These are phyloP conservation scores for Echria macrotheca DNA, from an alignment of 495 filamentous ascomycete species.

Conservation along the genomic window DNA sequence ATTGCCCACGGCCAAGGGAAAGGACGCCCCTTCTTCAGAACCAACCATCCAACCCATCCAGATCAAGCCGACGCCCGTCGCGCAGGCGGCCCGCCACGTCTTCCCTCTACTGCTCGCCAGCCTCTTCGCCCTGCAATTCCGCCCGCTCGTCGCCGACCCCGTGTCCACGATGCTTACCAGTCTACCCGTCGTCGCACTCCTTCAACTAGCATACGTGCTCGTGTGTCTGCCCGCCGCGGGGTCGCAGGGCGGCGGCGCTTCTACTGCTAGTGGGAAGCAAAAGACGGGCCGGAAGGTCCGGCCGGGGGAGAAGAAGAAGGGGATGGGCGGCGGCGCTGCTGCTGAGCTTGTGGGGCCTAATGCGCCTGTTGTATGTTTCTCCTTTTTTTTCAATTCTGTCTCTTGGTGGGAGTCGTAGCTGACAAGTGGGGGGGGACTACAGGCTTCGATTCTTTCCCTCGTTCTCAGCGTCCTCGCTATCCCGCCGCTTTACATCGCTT, in stretches of 20 bases:
- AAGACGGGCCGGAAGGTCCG: slow-evolving; percentile 26
- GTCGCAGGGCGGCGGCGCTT: too few relatives aligned
- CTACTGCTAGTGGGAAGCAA: too few relatives aligned
- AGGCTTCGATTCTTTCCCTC: slow-evolving; percentile 60
- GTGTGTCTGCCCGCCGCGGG: slow-evolving; percentile 68
- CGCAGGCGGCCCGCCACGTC: slow-evolving; percentile 26
- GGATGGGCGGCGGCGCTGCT: slow-evolving; percentile 14
- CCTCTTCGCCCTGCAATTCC: slow-evolving; percentile 57
- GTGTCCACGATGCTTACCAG: slow-evolving; percentile 55
- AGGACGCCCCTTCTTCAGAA: neutral
- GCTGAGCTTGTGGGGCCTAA: slow-evolving; percentile 13
- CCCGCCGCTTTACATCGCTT: slow-evolving; percentile 54
- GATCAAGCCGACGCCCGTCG: slow-evolving; percentile 24
- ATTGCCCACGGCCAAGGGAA: slow-evolving; percentile 2
- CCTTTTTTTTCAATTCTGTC: too few relatives aligned
- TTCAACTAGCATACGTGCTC: slow-evolving; percentile 65
- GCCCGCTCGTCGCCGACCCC: slow-evolving; percentile 63
- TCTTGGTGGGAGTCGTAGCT: too few relatives aligned
- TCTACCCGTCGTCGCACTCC: slow-evolving; percentile 54
- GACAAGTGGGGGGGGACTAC: too few relatives aligned
- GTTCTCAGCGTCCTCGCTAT: slow-evolving; percentile 53
- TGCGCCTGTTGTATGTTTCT: slow-evolving; percentile 30
- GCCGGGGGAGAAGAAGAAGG: slow-evolving; percentile 38
- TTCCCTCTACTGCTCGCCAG: slow-evolving; percentile 56
- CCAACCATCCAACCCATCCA: slow-evolving; percentile 27